Percentiles rank a stretch among this genome's conserved stretches.
These are phyloP conservation scores for Chlamydomonas asymmetrica DNA, from an alignment of 139 green algal species.

Conservation along the genomic window DNA sequence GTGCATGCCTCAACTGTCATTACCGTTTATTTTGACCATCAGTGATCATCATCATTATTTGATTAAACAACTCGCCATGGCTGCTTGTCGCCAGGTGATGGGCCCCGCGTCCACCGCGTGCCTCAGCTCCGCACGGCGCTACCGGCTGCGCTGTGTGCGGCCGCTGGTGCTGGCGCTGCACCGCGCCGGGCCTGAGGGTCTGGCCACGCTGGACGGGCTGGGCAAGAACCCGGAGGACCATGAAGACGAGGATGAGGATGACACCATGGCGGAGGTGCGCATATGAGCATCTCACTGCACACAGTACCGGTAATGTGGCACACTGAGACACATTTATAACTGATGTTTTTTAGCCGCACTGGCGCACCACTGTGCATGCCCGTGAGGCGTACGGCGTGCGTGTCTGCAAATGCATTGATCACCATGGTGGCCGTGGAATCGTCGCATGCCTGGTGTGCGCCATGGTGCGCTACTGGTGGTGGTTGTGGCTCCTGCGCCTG, in stretches of 20 bases:
- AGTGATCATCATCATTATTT: not conserved
- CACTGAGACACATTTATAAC: no score
- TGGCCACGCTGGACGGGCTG: no score
- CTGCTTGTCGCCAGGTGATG: no score
- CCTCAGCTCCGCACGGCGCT: constrained; percentile 72
- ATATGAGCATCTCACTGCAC: no score
- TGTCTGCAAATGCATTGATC: no score
- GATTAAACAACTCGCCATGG: not conserved
- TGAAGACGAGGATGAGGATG: constrained; percentile 16
- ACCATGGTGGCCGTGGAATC: no score
- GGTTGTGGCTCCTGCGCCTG: no score
- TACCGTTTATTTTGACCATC: not conserved
- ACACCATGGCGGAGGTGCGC: no score
- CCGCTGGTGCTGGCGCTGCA: constrained; percentile 46
- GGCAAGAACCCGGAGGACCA: no score
- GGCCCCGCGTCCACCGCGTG: constrained; percentile 7
- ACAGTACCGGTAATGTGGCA: no score
- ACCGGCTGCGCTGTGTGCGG: constrained; percentile 71
- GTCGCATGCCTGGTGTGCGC: no score
- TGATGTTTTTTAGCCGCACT: not conserved
- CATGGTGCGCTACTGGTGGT: no score
- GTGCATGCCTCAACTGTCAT: not conserved
- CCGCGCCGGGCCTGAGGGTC: not conserved
- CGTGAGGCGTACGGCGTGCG: not conserved
- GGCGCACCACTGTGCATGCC: not conserved